Conservation (phyloP, 192 early-diverging fungal genomes). For the Backusella tarrabulga region DNA sequence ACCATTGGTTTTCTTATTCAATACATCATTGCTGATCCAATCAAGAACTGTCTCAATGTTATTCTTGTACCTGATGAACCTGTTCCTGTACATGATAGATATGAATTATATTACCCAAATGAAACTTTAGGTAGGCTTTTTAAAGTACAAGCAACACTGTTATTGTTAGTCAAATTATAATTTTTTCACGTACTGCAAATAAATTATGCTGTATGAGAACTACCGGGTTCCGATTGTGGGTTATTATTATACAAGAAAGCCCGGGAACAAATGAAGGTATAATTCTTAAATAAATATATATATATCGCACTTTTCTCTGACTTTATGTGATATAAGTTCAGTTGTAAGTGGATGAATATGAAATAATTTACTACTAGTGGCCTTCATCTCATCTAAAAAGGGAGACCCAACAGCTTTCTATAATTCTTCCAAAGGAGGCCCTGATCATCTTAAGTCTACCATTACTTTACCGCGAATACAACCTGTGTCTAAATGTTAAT, state of each 20-base stretch:
- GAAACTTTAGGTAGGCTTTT: slow-evolving; percentile 43
- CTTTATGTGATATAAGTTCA: slow-evolving; percentile 82
- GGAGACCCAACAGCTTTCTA: slow-evolving; percentile 62
- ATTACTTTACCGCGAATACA: slow-evolving; percentile 55
- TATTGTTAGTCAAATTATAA: not conserved
- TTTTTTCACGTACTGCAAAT: slow-evolving; percentile 47
- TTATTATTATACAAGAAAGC: slow-evolving; percentile 67
- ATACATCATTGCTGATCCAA: slow-evolving; percentile 73
- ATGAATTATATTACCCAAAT: slow-evolving; percentile 50
- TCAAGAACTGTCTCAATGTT: slow-evolving; percentile 39
- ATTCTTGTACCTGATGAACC: slow-evolving; percentile 52
- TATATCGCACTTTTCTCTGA: slow-evolving; percentile 90
- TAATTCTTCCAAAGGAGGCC: slow-evolving; percentile 34
- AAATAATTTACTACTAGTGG: slow-evolving; percentile 59
- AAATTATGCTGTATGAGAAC: slow-evolving; percentile 67
- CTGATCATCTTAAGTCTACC: slow-evolving; percentile 46
- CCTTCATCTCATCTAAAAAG: slow-evolving; percentile 50
- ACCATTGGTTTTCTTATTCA: slow-evolving; percentile 79
- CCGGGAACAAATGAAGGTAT: slow-evolving; percentile 89
- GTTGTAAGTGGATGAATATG: slow-evolving; percentile 73
- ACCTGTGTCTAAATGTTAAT: slow-evolving; percentile 62
- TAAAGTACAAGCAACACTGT: not conserved
- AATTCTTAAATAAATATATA: slow-evolving; percentile 58
- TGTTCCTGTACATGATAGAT: slow-evolving; percentile 56
- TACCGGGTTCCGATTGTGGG: slow-evolving; percentile 61